A percentile compares a stretch with the other conserved stretches of the same genome.
phyloP scores from a whole-genome alignment of 2,329 filamentous ascomycete genomes.

The Penicillium sumatraense region DNA sequence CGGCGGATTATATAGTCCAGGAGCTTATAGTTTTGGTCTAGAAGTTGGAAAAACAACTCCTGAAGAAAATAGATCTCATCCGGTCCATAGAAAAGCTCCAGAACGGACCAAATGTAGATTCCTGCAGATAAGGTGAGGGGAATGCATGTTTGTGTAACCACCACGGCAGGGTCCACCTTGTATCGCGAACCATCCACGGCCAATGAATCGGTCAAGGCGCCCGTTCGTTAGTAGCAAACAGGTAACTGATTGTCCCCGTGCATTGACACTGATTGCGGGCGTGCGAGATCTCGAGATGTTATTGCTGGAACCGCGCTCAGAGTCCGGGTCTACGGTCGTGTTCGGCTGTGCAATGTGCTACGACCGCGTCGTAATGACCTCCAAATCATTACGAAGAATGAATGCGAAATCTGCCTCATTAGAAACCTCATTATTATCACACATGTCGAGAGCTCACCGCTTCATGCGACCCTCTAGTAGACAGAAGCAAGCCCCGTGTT shows the following conservation, averaged over 20 bases:
- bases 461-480: conserved; percentile 11
- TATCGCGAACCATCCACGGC: conserved; percentile 15
- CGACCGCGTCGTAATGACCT: not conserved
- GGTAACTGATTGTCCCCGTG: conserved; percentile 8
- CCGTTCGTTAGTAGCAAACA: not conserved
- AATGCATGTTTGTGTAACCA: conserved; percentile 18
- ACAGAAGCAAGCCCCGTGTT: not conserved
- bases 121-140: conserved; percentile 18
- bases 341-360: conserved; percentile 6
- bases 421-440: not conserved
- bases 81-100: not conserved
- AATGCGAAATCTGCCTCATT: not conserved
- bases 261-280: not conserved
- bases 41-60: not conserved
- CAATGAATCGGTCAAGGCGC: not conserved
- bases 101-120: conserved; percentile 11
- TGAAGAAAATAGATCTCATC: not conserved
- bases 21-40: not conserved
- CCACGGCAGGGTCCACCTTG: conserved; percentile 1
- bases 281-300: not conserved
- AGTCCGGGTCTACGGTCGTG: not conserved
- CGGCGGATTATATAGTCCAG: conserved; percentile 5
- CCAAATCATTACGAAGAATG: not conserved
- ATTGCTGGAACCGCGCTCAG: conserved; percentile 2
- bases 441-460: conserved; percentile 12